Percentiles rank a stretch among this genome's conserved stretches.
These are phyloP conservation scores for Apiospora malaysiana DNA, from an alignment of 2,329 filamentous ascomycete genomes.

Conservation along the genomic window DNA sequence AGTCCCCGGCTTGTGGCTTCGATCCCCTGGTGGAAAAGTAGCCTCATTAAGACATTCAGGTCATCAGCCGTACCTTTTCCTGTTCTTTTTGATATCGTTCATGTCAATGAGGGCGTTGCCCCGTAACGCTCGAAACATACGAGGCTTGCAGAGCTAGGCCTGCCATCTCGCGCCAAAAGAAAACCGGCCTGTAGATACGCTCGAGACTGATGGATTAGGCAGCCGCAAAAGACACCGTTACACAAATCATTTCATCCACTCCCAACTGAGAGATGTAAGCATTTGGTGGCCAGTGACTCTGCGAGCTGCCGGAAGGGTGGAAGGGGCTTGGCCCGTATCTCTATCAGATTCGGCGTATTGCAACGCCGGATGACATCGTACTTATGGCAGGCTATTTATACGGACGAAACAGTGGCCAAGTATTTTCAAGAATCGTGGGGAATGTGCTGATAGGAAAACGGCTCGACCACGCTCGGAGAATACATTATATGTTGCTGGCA, in stretches of 20 bases:
- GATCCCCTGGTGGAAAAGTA: too few species aligned
- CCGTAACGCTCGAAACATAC: not conserved
- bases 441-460: too few species aligned
- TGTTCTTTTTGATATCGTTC: too few species aligned
- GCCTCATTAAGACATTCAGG: too few species aligned
- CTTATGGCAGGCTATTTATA: too few species aligned
- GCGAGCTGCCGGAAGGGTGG: not conserved
- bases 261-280: not conserved
- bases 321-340: not conserved
- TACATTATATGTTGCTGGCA: too few species aligned
- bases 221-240: not conserved
- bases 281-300: not conserved
- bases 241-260: not conserved
- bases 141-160: not conserved
- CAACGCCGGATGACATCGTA: too few species aligned
- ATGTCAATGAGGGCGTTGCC: not conserved
- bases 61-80: too few species aligned
- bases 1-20: not conserved
- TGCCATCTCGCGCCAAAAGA: not conserved
- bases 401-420: too few species aligned
- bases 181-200: not conserved
- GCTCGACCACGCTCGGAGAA: too few species aligned
- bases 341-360: too few species aligned
- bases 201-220: not conserved
- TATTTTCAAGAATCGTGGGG: too few species aligned